Conservation (phyloP, 2,329 filamentous ascomycete genomes). For the Exophiala sp. region DNA sequence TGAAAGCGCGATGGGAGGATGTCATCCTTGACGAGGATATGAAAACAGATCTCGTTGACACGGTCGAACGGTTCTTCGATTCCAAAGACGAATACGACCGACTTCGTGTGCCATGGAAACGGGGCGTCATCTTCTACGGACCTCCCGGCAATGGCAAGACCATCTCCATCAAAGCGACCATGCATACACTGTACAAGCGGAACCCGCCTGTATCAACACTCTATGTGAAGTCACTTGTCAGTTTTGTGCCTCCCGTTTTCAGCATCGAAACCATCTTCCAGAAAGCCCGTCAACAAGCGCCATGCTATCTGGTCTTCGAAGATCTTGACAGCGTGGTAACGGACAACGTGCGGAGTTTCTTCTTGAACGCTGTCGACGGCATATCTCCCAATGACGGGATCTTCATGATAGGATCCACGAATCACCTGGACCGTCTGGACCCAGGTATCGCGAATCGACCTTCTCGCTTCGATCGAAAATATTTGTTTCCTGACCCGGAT, state of each 20-base stretch:
- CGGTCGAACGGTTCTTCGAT: conserved; percentile 42
- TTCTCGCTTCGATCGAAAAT: conserved; percentile 47
- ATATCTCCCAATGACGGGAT: conserved; percentile 41
- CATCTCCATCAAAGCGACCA: conserved; percentile 44
- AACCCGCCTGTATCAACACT: conserved; percentile 36
- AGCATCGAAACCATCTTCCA: conserved; percentile 34
- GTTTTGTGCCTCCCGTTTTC: conserved; percentile 19
- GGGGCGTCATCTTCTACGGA: conserved; percentile 45
- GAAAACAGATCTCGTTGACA: conserved; percentile 42
- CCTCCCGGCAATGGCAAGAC: conserved; percentile 44
- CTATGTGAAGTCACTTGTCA: conserved; percentile 36
- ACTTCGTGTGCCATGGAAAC: conserved; percentile 46
- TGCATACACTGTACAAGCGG: conserved; percentile 41
- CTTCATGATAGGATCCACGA: conserved; percentile 42
- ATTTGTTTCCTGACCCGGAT: conserved; percentile 42
- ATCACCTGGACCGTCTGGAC: conserved; percentile 34
- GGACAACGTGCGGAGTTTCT: conserved; percentile 36
- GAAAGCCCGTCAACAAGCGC: conserved; percentile 37
- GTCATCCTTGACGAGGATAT: conserved; percentile 46
- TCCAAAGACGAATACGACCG: conserved; percentile 39
- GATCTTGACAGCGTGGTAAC: conserved; percentile 42
- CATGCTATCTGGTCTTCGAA: conserved; percentile 41
- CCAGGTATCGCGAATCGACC: conserved; percentile 45
- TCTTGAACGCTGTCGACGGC: conserved; percentile 44
- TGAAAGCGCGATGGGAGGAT: conserved; percentile 44